These are phyloP conservation scores for Wickerhamomyces kurtzmanii DNA, from an alignment of 805 yeast genomes.

Conservation along the genomic window DNA sequence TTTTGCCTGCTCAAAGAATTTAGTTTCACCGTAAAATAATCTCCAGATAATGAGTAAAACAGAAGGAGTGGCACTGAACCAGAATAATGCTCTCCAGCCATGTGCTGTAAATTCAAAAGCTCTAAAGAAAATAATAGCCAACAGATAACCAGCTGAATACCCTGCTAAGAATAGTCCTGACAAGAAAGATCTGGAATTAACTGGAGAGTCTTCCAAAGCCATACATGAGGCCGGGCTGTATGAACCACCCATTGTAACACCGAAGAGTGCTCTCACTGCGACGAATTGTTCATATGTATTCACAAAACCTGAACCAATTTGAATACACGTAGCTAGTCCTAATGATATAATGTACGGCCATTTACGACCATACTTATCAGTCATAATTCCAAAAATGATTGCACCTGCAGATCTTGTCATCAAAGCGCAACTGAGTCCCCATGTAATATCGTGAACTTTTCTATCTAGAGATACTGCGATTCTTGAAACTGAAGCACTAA, in stretches of 20 bases:
- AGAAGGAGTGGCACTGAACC: constrained; percentile 65
- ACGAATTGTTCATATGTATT: constrained; percentile 48
- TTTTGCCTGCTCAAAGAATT: constrained; percentile 28
- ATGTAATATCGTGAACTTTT: constrained; percentile 43
- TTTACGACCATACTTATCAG: constrained; percentile 57
- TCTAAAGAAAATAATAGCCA: constrained; percentile 55
- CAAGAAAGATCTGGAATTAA: constrained; percentile 48
- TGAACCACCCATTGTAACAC: constrained; percentile 65
- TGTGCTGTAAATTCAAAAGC: constrained; percentile 41
- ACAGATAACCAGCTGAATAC: constrained; percentile 56
- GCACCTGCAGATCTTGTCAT: constrained; percentile 73
- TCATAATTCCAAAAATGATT: constrained; percentile 49
- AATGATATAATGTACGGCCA: constrained; percentile 55
- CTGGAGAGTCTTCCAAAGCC: constrained; percentile 60
- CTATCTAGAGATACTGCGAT: constrained; percentile 40
- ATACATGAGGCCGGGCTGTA: constrained; percentile 59
- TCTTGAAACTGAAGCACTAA: constrained; percentile 43
- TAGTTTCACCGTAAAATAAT: constrained; percentile 48
- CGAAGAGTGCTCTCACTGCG: constrained; percentile 55
- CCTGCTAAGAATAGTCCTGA: constrained; percentile 52
- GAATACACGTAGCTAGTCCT: constrained; percentile 39
- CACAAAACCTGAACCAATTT: constrained; percentile 59
- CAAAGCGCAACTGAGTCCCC: constrained; percentile 66
- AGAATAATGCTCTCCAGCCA: constrained; percentile 62
- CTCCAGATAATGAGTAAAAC: constrained; percentile 50